Base-by-base conservation (phyloP, 2,329 filamentous ascomycete genomes). In the Chalaropsis thielavioides region DNA sequence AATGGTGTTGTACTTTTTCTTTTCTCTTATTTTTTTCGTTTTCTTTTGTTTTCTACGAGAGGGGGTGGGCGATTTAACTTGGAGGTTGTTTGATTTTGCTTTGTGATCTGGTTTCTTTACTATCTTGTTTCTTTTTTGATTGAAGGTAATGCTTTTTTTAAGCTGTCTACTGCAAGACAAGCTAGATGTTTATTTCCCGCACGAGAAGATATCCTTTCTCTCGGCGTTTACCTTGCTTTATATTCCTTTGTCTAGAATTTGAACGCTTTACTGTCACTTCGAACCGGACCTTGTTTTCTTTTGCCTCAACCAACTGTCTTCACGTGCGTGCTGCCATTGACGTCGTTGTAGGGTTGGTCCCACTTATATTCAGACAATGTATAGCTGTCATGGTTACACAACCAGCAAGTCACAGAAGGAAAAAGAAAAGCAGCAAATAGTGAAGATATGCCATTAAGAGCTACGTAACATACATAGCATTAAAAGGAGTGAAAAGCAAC, bases 21-120 rank as follows among this genome's bases (percentile, higher is more conserved):
- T 62, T 31, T 56, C 31, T 56, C 10, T 31, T 31, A 31, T 1
- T 2, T 35, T n/a, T 56, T 56, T 24, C 7, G 3, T 17, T 62
- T 62, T 27, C 19, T n/a, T 35, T 44, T 62, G 5, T 43, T 41
- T 41, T 61, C 22, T 31, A 56, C 22, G 13, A 31, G 31, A 11
- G 22, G n/a, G 51, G 24, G 27, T 7, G 17, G 24, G 22, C 11
- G 46, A 56, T 56, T 56, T 56, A 56, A 56, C 10, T 17, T 56
- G 51, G 51, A 56, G 58, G 58, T 61, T 61, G 7, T 27, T 62
- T 19, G 44, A 63, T 49, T 51, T 31, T 63, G 6, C 13, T 40
- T 54, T 56, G 24, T 24, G 4, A 4, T 17, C 31, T 61, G 13
- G 43, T 51, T 22, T 49, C n/a, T 41, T 54, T n/a, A 62, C 10